Evolutionary conservation across 1,284 basidiomycete genomes (phyloP).

Genomic region (Pyrrhoderma lamaoense): DNA sequence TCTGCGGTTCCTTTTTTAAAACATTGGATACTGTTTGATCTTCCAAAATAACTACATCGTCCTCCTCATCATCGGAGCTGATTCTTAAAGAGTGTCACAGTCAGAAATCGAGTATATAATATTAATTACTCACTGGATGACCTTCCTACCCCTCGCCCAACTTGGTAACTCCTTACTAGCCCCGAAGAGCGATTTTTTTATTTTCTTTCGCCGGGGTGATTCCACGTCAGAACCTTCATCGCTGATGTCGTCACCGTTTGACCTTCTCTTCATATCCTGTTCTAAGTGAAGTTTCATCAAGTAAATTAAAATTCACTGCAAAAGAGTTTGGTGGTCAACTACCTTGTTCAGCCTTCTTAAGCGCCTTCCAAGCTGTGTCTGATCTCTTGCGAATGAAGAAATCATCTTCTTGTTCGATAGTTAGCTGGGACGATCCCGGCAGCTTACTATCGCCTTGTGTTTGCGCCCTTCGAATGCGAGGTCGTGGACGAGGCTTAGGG

Average conservation of each 20-base stretch:
- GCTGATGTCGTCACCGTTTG: background rate
- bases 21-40: no score
- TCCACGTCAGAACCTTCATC: background rate
- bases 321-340: no score
- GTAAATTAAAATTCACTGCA: no score
- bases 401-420: constrained; percentile 45
- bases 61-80: no score
- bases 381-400: constrained; percentile 55
- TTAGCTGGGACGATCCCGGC: constrained; percentile 17
- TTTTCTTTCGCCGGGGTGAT: background rate
- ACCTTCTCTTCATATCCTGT: background rate
- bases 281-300: no score
- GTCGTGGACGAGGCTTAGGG: constrained; percentile 39
- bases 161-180: constrained; percentile 2
- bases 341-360: no score
- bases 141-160: constrained; percentile 2
- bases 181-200: background rate
- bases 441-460: constrained; percentile 18
- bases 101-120: no score
- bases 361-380: constrained; percentile 29
- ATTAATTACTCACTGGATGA: constrained; percentile 2
- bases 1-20: background rate
- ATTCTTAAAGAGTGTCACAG: no score
- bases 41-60: no score
- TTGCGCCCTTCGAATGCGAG: constrained; percentile 31